Evolutionary conservation across 106 monocot species (phyloP), one percentile per base, ranked within the genome.

Genomic region (Apostasia shenzhenica): DNA sequence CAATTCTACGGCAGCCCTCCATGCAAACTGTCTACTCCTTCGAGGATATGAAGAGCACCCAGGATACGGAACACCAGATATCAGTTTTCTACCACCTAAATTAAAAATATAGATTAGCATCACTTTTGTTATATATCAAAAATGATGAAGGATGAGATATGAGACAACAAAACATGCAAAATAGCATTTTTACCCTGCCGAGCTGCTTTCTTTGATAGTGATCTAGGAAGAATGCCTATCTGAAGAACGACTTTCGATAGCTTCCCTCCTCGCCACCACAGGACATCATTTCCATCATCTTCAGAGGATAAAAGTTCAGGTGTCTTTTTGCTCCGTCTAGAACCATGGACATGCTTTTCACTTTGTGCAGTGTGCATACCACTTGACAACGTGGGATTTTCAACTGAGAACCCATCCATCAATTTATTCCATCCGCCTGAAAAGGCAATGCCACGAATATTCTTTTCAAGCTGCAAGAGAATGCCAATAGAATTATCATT

Each of bases 1-100:
- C 77, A 67, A 74, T 63, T 88, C 85, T 47, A 95, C 88, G 46
- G 88, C 83, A 76, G 81, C 85, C 67, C 88, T 83, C 95, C 91
- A 95, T 67, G 80, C 70, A 81, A 79, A 54, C 62, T 86, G 91
- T 38, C 84, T 83, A 41, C 50, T 86, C 81, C 85, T 81, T 70
- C 58, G 65, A 57, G 83, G 88, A 72, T 63, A 66, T 54, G 81
- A 76, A 75, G 78, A 77, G 54, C 56, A 64, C 54, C 79, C 83
- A 73, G 82, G 59, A 67, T 94, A 94, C n/a, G 59, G 67, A 14
- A 91, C 61, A 50, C 83, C 83, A 59, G 53, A 47, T 69, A 88
- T 72, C 72, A 73, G 79, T 79, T 63, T 84, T 47, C 43, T 40
- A 62, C 95, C 95, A 77, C 91, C 94, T 95, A 63, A 70, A 52